Conservation (phyloP, 352 stramenopile genomes). For the Thraustochytrium sp. region DNA sequence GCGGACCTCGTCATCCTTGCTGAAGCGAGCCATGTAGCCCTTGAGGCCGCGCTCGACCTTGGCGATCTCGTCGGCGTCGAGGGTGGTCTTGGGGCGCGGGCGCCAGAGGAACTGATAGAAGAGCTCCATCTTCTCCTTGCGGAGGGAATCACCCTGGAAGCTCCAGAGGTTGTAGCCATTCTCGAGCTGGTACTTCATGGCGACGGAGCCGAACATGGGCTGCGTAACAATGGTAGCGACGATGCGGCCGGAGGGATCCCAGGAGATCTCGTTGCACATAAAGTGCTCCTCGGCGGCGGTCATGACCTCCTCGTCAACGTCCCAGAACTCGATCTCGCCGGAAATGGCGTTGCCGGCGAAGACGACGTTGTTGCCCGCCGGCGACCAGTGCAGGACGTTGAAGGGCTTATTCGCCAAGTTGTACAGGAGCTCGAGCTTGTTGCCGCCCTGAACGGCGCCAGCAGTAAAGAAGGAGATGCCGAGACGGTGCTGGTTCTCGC, state of each 20-base stretch:
- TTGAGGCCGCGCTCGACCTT: conserved; percentile 94
- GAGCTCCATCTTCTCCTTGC: conserved; percentile 89
- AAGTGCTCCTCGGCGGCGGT: conserved; percentile 95
- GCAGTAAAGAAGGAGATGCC: conserved; percentile 96
- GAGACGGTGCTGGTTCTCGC: conserved; percentile 82
- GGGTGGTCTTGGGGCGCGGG: conserved; percentile 82
- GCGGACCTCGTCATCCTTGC: conserved; percentile 32
- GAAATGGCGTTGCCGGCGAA: conserved; percentile 87
- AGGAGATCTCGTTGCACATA: conserved; percentile 92
- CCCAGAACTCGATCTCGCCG: conserved; percentile 93
- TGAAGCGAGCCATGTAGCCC: conserved; percentile 71
- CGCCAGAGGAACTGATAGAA: conserved; percentile 90
- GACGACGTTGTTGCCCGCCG: conserved; percentile 83
- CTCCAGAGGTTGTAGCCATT: conserved; percentile 90
- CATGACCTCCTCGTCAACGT: conserved; percentile 87
- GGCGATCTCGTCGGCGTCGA: conserved; percentile 83
- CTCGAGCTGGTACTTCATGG: conserved; percentile 97
- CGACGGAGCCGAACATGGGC: conserved; percentile 72
- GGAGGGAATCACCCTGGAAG: conserved; percentile 92
- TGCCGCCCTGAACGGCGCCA: conserved; percentile 55
- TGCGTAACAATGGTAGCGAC: conserved; percentile 90
- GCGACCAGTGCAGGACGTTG: conserved; percentile 95
- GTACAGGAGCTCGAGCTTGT: conserved; percentile 88
- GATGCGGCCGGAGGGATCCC: conserved; percentile 92
- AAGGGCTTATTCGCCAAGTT: conserved; percentile 88